phyloP scores from a whole-genome alignment of 306 rosid genomes.

The Phaseolus lunatus region DNA sequence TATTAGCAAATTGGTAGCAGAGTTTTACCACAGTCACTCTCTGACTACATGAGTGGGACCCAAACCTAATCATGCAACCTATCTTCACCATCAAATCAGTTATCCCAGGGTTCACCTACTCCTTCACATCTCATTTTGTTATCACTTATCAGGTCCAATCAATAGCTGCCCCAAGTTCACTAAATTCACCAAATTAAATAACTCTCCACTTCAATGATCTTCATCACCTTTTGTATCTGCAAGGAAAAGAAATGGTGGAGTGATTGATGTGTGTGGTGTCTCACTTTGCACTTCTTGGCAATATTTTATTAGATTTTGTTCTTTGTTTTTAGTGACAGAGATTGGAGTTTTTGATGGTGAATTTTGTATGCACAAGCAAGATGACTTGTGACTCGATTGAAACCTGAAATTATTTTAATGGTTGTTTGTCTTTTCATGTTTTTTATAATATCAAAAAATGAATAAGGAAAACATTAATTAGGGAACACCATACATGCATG shows the following conservation, averaged over 20 bases:
- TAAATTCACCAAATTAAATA: conserved; percentile 12
- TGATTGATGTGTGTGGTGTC: conserved; percentile 39
- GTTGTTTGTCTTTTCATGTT: not conserved
- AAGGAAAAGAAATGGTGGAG: conserved; percentile 30
- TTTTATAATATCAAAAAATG: not conserved
- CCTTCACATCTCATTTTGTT: conserved; percentile 44
- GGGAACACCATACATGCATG: too few species aligned
- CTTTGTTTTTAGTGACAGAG: not conserved
- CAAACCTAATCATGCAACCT: conserved; percentile 1
- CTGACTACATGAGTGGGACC: conserved; percentile 29
- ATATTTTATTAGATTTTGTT: not conserved
- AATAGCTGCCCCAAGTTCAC: conserved; percentile 13
- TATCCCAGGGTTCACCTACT: conserved; percentile 58
- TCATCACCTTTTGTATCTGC: conserved; percentile 45
- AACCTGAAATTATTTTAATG: not conserved
- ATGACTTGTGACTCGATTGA: not conserved
- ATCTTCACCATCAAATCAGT: conserved; percentile 52
- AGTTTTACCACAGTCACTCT: conserved; percentile 35
- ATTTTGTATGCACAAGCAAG: not conserved
- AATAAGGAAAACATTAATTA: not conserved
- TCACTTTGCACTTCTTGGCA: conserved; percentile 4
- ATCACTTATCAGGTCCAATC: conserved; percentile 41
- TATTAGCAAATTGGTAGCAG: conserved; percentile 40
- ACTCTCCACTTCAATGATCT: conserved; percentile 11
- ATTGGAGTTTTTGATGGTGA: not conserved